Percentiles rank a stretch among this genome's conserved stretches.
Conservation (phyloP, 163 green algal genomes). For the Scenedesmus sp. region DNA sequence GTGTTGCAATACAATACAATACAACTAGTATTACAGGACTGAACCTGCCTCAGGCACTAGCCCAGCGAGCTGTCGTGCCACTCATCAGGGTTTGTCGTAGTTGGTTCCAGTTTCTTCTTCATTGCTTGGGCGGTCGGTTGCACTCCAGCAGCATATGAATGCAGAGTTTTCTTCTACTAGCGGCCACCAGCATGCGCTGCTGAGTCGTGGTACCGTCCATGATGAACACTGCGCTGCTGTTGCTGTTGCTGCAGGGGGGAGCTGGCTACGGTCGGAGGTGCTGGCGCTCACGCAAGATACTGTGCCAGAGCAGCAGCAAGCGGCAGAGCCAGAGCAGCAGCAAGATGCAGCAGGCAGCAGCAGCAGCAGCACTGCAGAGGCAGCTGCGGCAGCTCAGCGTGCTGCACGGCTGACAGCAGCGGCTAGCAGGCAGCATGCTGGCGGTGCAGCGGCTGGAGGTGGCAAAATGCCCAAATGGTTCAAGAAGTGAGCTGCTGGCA, state of each 20-base stretch:
- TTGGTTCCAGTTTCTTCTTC: too few species aligned
- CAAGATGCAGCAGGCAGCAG: not conserved
- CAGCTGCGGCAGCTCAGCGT: constrained; percentile 31
- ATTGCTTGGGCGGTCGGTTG: too few species aligned
- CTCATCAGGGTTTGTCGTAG: too few species aligned
- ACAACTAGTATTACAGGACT: too few species aligned
- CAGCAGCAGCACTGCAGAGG: constrained; percentile 15
- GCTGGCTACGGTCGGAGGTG: constrained; percentile 36
- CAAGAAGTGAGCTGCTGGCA: constrained; percentile 8
- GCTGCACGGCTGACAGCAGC: constrained; percentile 20
- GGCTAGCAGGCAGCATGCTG: not conserved
- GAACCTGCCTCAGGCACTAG: too few species aligned
- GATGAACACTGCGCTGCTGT: too few species aligned
- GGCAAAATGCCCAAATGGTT: constrained; percentile 54
- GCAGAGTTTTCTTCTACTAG: not conserved
- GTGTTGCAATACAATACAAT: too few species aligned
- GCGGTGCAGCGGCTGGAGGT: not conserved
- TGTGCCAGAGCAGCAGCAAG: constrained; percentile 19
- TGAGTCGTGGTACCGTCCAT: not conserved
- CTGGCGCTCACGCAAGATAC: constrained; percentile 40
- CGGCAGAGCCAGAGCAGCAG: constrained; percentile 7
- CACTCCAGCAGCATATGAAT: not conserved
- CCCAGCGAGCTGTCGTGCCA: too few species aligned
- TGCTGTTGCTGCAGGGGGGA: not conserved
- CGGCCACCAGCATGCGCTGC: not conserved